A percentile compares a stretch with the other conserved stretches of the same genome.
Evolutionary conservation across 2,329 filamentous ascomycete genomes (phyloP).

Genomic region (Pezicula neosporulosa): DNA sequence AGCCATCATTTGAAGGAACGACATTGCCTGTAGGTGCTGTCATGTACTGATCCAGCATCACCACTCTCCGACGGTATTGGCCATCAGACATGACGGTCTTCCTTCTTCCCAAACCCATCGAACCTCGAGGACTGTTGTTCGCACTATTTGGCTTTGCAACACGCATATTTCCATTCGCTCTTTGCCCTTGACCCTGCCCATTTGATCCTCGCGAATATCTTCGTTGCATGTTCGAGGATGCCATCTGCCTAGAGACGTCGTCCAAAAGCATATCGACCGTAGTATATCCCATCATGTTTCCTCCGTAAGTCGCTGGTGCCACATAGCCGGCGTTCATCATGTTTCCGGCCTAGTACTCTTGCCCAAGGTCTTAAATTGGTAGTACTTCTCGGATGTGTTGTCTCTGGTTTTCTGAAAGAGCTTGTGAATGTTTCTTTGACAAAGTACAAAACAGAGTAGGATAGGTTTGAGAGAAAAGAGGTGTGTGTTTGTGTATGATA

Average conservation of each 20-base stretch:
- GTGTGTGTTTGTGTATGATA: not conserved
- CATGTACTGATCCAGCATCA: conserved; percentile 35
- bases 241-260: conserved; percentile 49
- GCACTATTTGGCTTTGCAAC: conserved; percentile 64
- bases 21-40: conserved; percentile 44
- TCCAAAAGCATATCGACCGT: conserved; percentile 43
- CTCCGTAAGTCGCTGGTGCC: conserved; percentile 12
- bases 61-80: conserved; percentile 20
- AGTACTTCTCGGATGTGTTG: no score
- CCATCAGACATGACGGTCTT: conserved; percentile 53
- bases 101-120: conserved; percentile 45
- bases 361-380: no score
- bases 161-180: conserved; percentile 49
- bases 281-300: conserved; percentile 27
- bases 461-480: conserved; percentile 2
- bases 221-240: conserved; percentile 41
- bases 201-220: conserved; percentile 44
- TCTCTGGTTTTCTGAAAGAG: no score
- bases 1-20: conserved; percentile 32
- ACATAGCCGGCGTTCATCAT: conserved; percentile 20
- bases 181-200: conserved; percentile 48
- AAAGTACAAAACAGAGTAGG: not conserved
- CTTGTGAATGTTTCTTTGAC: no score
- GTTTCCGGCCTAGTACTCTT: not conserved
- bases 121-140: conserved; percentile 63